phyloP scores from a whole-genome alignment of 805 yeast species.

The Candida succiphila region DNA sequence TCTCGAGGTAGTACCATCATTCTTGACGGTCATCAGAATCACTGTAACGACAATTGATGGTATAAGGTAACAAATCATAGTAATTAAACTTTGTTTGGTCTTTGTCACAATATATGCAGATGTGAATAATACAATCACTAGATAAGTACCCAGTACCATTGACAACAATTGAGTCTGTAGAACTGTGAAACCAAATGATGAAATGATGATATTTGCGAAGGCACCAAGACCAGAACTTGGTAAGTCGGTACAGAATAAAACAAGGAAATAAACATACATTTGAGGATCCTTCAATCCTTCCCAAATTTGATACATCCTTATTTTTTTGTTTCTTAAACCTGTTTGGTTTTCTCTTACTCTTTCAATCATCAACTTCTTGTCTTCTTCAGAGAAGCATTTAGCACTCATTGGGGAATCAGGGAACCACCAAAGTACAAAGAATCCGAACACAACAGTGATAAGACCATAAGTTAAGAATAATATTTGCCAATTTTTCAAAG shows the following conservation, averaged over 20 bases:
- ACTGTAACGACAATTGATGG: constrained; percentile 24
- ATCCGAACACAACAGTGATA: constrained; percentile 27
- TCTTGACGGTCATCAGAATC: constrained; percentile 15
- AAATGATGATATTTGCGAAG: constrained; percentile 35
- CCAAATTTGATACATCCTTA: constrained; percentile 29
- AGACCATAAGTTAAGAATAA: constrained; percentile 32
- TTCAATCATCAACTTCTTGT: constrained; percentile 18
- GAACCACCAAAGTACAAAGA: constrained; percentile 14
- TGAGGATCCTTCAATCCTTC: constrained; percentile 34
- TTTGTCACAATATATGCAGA: constrained; percentile 13
- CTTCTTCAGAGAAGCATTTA: constrained; percentile 31
- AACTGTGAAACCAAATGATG: constrained; percentile 23
- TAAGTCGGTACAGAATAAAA: constrained; percentile 29
- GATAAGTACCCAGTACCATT: constrained; percentile 23
- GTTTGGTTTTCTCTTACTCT: constrained; percentile 28
- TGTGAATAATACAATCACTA: constrained; percentile 12
- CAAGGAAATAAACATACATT: constrained; percentile 19
- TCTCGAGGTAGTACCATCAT: constrained; percentile 7
- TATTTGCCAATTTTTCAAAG: constrained; percentile 30
- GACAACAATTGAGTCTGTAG: constrained; percentile 20
- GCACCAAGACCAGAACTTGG: constrained; percentile 51
- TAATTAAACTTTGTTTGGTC: constrained; percentile 10
- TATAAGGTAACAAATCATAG: constrained; percentile 14
- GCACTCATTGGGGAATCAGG: constrained; percentile 36
- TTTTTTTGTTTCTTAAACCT: constrained; percentile 30